Evolutionary conservation across 1,139 yeast species (phyloP).

Genomic region (Magnusiomyces suaveolens): DNA sequence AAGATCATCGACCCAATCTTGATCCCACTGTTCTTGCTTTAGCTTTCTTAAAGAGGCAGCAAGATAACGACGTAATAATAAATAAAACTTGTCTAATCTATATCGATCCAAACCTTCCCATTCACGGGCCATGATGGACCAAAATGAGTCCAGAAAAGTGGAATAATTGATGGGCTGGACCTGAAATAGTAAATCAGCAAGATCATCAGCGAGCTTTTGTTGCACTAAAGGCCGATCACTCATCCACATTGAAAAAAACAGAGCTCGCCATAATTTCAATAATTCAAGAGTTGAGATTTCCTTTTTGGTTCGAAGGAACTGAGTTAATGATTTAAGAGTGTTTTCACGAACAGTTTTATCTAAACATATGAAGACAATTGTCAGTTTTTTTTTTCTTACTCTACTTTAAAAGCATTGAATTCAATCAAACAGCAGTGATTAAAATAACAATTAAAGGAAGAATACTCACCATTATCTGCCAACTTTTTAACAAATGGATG

Average conservation of each 20-base stretch:
- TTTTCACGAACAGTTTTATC: constrained; percentile 63
- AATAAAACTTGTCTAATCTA: constrained; percentile 81
- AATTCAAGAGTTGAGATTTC: constrained; percentile 45
- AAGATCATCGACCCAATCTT: constrained; percentile 40
- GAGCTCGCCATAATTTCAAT: constrained; percentile 87
- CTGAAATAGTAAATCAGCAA: constrained; percentile 48
- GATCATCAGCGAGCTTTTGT: constrained; percentile 64
- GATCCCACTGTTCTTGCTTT: constrained; percentile 48
- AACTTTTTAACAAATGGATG: constrained; percentile 62
- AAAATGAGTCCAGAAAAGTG: constrained; percentile 63
- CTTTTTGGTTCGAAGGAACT: constrained; percentile 42
- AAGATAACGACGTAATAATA: constrained; percentile 69
- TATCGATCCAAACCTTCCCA: constrained; percentile 68
- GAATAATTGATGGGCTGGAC: constrained; percentile 39
- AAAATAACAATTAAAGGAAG: not conserved
- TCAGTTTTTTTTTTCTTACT: no score
- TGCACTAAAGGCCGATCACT: constrained; percentile 90
- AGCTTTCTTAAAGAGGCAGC: constrained; percentile 56
- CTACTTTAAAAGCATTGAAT: no score
- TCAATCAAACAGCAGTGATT: no score
- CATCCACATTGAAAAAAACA: constrained; percentile 89
- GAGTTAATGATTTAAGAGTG: constrained; percentile 59
- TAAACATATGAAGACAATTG: no score
- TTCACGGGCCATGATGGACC: constrained; percentile 69
- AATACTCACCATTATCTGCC: constrained; percentile 54